Percentiles rank a stretch among this genome's conserved stretches.
Evolutionary conservation across 371 early-diverging fungal species (phyloP).

Genomic region (Apophysomyces elegans): DNA sequence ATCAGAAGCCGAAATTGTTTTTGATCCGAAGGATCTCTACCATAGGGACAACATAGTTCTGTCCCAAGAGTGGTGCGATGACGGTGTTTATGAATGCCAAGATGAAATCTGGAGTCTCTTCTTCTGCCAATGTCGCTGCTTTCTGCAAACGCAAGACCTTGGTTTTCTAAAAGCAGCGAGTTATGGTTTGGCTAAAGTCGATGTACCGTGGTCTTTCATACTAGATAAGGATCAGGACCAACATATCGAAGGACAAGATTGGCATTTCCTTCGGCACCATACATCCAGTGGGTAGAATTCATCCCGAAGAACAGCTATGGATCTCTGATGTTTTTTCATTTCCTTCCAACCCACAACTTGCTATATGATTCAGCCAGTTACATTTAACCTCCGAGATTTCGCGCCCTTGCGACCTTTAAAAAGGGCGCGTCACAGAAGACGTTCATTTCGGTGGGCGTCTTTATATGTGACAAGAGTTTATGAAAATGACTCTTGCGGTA

Average conservation of each 20-base stretch:
- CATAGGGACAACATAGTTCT: slow-evolving; percentile 34
- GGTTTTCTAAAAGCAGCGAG: slow-evolving; percentile 23
- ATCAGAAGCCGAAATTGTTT: not conserved
- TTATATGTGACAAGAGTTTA: slow-evolving; percentile 45
- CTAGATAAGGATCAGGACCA: slow-evolving; percentile 31
- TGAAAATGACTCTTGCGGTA: slow-evolving; percentile 49
- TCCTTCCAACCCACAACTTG: slow-evolving; percentile 11
- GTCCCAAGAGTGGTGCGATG: slow-evolving; percentile 44
- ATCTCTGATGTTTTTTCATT: not conserved
- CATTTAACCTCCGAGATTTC: not conserved
- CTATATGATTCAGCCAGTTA: not conserved
- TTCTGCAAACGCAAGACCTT: slow-evolving; percentile 44
- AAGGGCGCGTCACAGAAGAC: slow-evolving; percentile 51
- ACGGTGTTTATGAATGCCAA: slow-evolving; percentile 30
- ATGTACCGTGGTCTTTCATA: slow-evolving; percentile 21
- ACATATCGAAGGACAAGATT: slow-evolving; percentile 44
- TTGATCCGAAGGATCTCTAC: slow-evolving; percentile 22
- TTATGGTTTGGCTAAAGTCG: not conserved
- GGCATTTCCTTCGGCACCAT: slow-evolving; percentile 54
- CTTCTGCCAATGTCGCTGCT: slow-evolving; percentile 10
- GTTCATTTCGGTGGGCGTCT: slow-evolving; percentile 13
- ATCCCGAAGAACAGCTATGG: not conserved
- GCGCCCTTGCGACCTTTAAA: slow-evolving; percentile 23
- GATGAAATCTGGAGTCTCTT: slow-evolving; percentile 18
- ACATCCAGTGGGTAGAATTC: slow-evolving; percentile 35